phyloP scores from a whole-genome alignment of 2,329 filamentous ascomycete genomes.

The Triangularia setosa region DNA sequence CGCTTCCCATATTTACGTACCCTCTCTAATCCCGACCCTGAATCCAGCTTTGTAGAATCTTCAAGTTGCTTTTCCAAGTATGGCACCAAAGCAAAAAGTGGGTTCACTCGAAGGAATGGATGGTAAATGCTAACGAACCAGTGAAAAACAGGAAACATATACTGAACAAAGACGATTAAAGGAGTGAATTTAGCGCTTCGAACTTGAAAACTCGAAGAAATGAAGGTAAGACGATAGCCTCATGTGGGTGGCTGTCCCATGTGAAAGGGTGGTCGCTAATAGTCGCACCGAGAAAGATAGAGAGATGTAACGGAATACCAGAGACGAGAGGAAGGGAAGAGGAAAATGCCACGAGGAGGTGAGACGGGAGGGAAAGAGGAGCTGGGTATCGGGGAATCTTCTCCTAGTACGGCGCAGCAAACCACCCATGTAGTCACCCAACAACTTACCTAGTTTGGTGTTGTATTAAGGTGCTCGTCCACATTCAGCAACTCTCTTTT shows the following conservation, averaged over 20 bases:
- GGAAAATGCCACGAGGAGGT: neutral
- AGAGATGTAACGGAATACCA: neutral
- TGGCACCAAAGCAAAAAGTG: too few species aligned
- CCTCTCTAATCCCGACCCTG: neutral
- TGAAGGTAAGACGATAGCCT: neutral
- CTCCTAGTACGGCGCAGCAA: neutral
- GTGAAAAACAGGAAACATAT: too few species aligned
- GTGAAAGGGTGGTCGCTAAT: neutral
- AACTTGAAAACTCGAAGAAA: neutral
- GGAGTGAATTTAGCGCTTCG: neutral
- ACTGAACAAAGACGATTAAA: neutral
- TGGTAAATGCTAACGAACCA: too few species aligned
- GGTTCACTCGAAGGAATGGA: too few species aligned
- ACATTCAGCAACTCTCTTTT: neutral
- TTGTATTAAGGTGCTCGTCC: neutral
- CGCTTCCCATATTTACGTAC: neutral
- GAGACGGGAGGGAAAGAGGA: neutral
- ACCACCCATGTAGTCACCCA: neutral
- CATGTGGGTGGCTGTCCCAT: neutral
- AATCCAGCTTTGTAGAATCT: too few species aligned
- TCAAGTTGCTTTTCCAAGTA: too few species aligned
- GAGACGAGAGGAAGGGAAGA: neutral
- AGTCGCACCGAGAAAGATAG: neutral
- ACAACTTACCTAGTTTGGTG: neutral
- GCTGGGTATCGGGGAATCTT: neutral